These are phyloP conservation scores for Lumnitzera racemosa DNA, from an alignment of 345 rosid species.

Conservation along the genomic window DNA sequence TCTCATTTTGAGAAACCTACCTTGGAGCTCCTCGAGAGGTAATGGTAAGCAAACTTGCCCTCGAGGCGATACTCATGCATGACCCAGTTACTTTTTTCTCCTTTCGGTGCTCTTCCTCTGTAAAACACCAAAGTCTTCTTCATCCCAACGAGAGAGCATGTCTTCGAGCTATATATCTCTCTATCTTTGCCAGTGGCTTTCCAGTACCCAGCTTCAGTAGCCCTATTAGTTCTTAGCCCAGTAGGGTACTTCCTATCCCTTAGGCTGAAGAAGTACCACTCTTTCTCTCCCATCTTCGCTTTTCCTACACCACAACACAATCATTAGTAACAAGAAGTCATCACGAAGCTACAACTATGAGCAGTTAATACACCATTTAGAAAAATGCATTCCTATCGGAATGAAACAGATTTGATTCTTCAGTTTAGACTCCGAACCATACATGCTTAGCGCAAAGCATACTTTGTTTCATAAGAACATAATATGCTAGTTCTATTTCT, in stretches of 20 bases:
- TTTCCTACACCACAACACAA: conserved; percentile 35
- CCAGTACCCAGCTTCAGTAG: conserved; percentile 97
- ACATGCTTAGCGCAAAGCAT: too few relatives aligned
- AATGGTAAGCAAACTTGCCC: conserved; percentile 83
- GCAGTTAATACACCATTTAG: too few relatives aligned
- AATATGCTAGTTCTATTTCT: too few relatives aligned
- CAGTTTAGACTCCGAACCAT: too few relatives aligned
- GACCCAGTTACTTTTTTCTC: conserved; percentile 90
- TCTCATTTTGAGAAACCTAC: conserved; percentile 14
- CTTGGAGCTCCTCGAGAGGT: conserved; percentile 67
- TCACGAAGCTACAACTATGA: too few relatives aligned
- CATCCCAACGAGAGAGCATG: conserved; percentile 79
- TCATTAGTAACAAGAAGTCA: too few relatives aligned
- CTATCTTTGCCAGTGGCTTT: conserved; percentile 94
- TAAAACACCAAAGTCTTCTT: conserved; percentile 90
- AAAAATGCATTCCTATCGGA: too few relatives aligned
- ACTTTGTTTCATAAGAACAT: too few relatives aligned
- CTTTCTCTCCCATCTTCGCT: conserved; percentile 94
- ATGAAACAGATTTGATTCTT: too few relatives aligned
- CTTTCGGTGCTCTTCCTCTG: conserved; percentile 90
- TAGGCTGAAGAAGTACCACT: conserved; percentile 87
- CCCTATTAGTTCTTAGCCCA: conserved; percentile 88
- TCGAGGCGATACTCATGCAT: conserved; percentile 98
- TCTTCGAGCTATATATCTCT: conserved; percentile 84
- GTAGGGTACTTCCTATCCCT: conserved; percentile 92